These are phyloP conservation scores for Lichtheimia corymbifera DNA, from an alignment of 371 early-diverging fungal species.

Conservation along the genomic window DNA sequence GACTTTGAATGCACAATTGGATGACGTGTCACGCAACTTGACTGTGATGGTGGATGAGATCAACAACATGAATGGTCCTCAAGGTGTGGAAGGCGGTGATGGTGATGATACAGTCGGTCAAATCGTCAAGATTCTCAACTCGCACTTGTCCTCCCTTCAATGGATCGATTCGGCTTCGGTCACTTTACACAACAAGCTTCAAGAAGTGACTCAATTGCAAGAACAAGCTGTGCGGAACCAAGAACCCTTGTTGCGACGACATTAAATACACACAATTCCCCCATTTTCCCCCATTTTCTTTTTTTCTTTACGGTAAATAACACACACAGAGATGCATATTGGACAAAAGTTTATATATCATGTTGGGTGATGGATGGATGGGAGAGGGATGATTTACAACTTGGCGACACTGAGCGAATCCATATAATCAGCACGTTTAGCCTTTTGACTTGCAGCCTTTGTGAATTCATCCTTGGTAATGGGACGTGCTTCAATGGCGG, in stretches of 20 bases:
- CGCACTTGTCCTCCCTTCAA: conserved; percentile 86
- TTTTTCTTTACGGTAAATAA: neutral
- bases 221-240: conserved; percentile 47
- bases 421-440: conserved; percentile 47
- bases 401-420: conserved; percentile 27
- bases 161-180: conserved; percentile 78
- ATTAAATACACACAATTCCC: neutral
- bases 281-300: neutral
- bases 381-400: conserved; percentile 17
- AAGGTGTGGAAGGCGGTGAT: conserved; percentile 33
- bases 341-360: too few relatives aligned
- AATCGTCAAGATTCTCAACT: conserved; percentile 87
- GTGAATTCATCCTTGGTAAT: conserved; percentile 62
- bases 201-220: conserved; percentile 52
- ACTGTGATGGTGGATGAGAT: conserved; percentile 85
- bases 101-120: conserved; percentile 52
- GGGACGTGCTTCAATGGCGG: conserved; percentile 62
- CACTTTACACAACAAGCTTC: conserved; percentile 50
- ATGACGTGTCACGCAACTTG: conserved; percentile 81
- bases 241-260: conserved; percentile 18
- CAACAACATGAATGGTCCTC: conserved; percentile 63
- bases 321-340: neutral
- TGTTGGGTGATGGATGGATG: neutral
- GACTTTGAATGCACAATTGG: conserved; percentile 81
- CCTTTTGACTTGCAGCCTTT: conserved; percentile 53